Conservation (phyloP, 2,329 filamentous ascomycete species). For the Talaromyces marneffei region DNA sequence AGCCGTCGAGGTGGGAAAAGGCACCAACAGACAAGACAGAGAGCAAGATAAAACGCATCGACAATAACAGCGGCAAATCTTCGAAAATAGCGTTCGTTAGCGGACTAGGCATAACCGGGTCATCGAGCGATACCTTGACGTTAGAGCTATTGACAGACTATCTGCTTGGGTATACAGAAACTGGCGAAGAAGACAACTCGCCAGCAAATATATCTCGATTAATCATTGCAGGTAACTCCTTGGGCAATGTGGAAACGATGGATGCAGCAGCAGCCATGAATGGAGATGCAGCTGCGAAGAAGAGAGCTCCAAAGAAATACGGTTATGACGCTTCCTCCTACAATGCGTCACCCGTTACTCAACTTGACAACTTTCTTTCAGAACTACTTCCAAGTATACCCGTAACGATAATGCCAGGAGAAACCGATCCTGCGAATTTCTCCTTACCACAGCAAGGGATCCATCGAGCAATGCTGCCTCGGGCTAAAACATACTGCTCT, state of each 20-base stretch:
- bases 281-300: constrained; percentile 22
- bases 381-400: constrained; percentile 79
- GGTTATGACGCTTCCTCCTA: constrained; percentile 88
- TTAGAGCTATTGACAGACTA: constrained; percentile 78
- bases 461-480: constrained; percentile 84
- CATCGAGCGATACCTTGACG: constrained; percentile 66
- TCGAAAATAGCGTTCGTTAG: constrained; percentile 82
- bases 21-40: constrained; percentile 37
- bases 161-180: constrained; percentile 72
- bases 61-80: constrained; percentile 44
- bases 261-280: constrained; percentile 34
- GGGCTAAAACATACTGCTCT: constrained; percentile 60
- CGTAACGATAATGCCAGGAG: constrained; percentile 80
- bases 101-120: constrained; percentile 75
- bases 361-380: constrained; percentile 76
- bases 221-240: constrained; percentile 86
- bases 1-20: constrained; percentile 72
- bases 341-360: constrained; percentile 76
- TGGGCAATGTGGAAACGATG: constrained; percentile 44
- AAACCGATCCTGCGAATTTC: constrained; percentile 78
- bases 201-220: constrained; percentile 66
- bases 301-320: constrained; percentile 69
- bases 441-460: constrained; percentile 89
- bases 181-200: constrained; percentile 44
- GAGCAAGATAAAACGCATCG: constrained; percentile 31